These are phyloP conservation scores for Asterophora lycoperdoides DNA, from an alignment of 768 basidiomycete genomes.

Conservation along the genomic window DNA sequence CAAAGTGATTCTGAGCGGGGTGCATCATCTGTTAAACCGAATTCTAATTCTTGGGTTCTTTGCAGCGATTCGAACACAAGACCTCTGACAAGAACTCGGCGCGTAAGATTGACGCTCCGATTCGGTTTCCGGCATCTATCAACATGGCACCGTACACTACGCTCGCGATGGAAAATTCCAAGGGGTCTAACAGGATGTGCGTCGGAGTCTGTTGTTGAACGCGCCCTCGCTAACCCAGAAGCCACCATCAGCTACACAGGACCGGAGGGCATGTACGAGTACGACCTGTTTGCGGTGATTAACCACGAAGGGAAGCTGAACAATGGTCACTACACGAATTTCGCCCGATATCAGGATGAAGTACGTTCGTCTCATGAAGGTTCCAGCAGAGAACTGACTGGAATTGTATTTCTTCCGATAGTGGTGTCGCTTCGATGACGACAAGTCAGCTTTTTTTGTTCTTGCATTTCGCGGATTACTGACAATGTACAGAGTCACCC, in stretches of 20 bases:
- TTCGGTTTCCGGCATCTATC: conserved; percentile 77
- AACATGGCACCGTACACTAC: conserved; percentile 91
- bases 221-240: not conserved
- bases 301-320: conserved; percentile 94
- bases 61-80: conserved; percentile 89
- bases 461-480: conserved; percentile 6
- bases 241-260: conserved; percentile 38
- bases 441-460: conserved; percentile 51
- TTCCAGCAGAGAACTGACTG: not conserved
- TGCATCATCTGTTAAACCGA: not conserved
- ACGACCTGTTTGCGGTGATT: conserved; percentile 90
- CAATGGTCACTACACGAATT: conserved; percentile 93
- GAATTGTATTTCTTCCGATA: conserved; percentile 24
- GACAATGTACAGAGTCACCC: conserved; percentile 53
- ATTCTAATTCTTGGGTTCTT: conserved; percentile 2
- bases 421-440: conserved; percentile 96
- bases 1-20: conserved; percentile 53
- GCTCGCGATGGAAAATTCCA: conserved; percentile 46
- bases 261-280: conserved; percentile 73
- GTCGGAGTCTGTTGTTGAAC: conserved; percentile 9
- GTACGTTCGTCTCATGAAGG: conserved; percentile 36
- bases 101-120: conserved; percentile 78
- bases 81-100: conserved; percentile 66
- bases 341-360: conserved; percentile 79
- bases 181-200: conserved; percentile 35